Evolutionary conservation across 352 stramenopile genomes (phyloP), one percentile per base, ranked within the genome.

Genomic region (Thraustochytrium sp.): DNA sequence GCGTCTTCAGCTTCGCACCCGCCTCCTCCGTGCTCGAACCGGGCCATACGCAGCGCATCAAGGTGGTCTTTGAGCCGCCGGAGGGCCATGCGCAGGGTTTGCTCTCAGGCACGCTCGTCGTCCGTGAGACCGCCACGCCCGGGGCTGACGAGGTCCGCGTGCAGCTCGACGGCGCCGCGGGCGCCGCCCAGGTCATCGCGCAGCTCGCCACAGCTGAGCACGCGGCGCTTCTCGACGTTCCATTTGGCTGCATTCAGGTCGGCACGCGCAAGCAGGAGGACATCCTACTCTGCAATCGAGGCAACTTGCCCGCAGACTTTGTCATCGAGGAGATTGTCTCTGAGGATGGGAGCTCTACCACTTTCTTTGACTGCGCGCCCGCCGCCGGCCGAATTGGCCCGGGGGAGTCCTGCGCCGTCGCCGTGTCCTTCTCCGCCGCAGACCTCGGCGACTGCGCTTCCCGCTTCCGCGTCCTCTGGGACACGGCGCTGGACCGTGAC

Each of bases 291-390:
- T 16, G 9, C 23, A 82, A 82, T 51, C n/a, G 3, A 18, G 74
- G 74, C 34, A 82, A 82, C 38, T n/a, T 82, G 36, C 5, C 23
- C 29, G 74, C 74, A 11, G 56, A 56, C 21, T 82, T 82, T 75
- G n/a, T 37, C 16, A 37, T 82, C 13, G 40, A 82, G 34, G 26
- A 31, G 36, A 26, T 44, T 72, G 16, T 31, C 9, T 16, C 9
- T 26, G 16, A 38, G 16, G 31, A 55, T 21, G 36, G 26, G 31
- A 21, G 9, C 29, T 31, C 42, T 37, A 18, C 34, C 5, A 53
- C 21, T 38, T 23, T 29, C 5, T 82, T 82, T 36, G 26, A 8
- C 34, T 76, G 78, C 34, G 48, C 13, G 18, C 68, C 68, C 4
- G 46, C 26, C 0, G 13, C 29, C 3, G 74, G 74, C 29, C 21